Evolutionary conservation across 2,329 filamentous ascomycete species (phyloP).

Genomic region (Venturia aucupariae): DNA sequence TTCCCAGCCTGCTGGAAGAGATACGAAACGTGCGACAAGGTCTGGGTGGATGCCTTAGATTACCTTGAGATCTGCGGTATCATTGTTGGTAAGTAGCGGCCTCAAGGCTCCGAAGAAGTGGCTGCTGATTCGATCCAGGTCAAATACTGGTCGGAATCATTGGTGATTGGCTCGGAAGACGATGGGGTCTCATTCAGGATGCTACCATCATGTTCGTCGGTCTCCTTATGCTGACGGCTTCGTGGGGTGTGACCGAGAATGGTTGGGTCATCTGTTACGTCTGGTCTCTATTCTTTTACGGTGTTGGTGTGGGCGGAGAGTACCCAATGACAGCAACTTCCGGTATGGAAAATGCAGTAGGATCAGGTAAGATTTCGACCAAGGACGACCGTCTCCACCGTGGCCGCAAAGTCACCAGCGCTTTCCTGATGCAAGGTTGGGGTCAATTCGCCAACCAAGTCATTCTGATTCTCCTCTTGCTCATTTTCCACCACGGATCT

Average conservation of each 20-base stretch:
- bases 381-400: constrained; percentile 90
- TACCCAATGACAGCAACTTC: constrained; percentile 96
- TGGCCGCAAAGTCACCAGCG: constrained; percentile 88
- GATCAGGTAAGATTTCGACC: constrained; percentile 79
- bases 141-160: constrained; percentile 80
- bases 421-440: constrained; percentile 98
- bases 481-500: constrained; percentile 77
- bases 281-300: constrained; percentile 89
- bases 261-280: constrained; percentile 97
- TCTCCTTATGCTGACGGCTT: constrained; percentile 81
- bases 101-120: neutral
- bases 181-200: constrained; percentile 94
- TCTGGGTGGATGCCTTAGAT: constrained; percentile 76
- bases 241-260: constrained; percentile 78
- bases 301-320: constrained; percentile 66
- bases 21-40: constrained; percentile 57
- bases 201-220: constrained; percentile 90
- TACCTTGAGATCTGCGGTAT: constrained; percentile 93
- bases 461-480: constrained; percentile 72
- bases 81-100: constrained; percentile 49
- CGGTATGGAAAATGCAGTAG: constrained; percentile 80
- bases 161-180: constrained; percentile 75
- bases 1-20: constrained; percentile 72
- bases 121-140: constrained; percentile 16
- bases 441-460: constrained; percentile 93